Conservation (phyloP, 2,329 filamentous ascomycete species). For the Colletotrichum orbiculare region DNA sequence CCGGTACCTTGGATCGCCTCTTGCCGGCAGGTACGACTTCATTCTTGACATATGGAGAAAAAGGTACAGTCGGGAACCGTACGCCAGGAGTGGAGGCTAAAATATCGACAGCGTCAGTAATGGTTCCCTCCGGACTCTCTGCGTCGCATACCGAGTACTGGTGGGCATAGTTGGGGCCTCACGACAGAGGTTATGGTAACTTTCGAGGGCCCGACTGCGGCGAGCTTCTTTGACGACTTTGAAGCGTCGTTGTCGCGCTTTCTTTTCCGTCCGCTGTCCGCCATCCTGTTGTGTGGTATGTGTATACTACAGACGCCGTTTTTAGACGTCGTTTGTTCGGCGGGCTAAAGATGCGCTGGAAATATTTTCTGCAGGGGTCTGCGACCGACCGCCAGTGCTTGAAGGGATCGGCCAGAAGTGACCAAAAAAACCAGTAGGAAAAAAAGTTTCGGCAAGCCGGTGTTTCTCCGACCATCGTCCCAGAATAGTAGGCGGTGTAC, state of each 20-base stretch:
- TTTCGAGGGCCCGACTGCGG: constrained; percentile 45
- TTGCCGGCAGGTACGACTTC: constrained; percentile 48
- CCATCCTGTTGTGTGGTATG: constrained; percentile 46
- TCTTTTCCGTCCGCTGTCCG: constrained; percentile 61
- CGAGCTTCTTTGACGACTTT: constrained; percentile 63
- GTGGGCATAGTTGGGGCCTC: constrained; percentile 59
- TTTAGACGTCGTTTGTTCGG: constrained; percentile 22
- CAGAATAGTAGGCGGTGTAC: constrained; percentile 21
- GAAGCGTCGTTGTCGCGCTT: constrained; percentile 59
- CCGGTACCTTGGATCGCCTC: constrained; percentile 53
- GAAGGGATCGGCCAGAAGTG: too few relatives aligned
- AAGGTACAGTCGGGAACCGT: constrained; percentile 51
- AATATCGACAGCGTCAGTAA: constrained; percentile 2
- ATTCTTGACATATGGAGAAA: constrained; percentile 61
- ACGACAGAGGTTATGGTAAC: constrained; percentile 60
- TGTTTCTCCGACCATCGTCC: constrained; percentile 12
- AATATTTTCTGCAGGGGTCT: constrained; percentile 38
- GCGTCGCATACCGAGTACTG: constrained; percentile 60
- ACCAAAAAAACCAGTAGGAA: background rate
- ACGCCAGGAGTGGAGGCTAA: constrained; percentile 49
- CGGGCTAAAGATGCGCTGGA: constrained; percentile 15
- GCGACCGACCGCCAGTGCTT: background rate
- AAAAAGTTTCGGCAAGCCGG: constrained; percentile 29
- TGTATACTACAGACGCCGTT: constrained; percentile 8
- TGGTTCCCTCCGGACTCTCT: background rate